These are phyloP conservation scores for Sordaria brevicollis DNA, from an alignment of 495 filamentous ascomycete genomes.

Conservation along the genomic window DNA sequence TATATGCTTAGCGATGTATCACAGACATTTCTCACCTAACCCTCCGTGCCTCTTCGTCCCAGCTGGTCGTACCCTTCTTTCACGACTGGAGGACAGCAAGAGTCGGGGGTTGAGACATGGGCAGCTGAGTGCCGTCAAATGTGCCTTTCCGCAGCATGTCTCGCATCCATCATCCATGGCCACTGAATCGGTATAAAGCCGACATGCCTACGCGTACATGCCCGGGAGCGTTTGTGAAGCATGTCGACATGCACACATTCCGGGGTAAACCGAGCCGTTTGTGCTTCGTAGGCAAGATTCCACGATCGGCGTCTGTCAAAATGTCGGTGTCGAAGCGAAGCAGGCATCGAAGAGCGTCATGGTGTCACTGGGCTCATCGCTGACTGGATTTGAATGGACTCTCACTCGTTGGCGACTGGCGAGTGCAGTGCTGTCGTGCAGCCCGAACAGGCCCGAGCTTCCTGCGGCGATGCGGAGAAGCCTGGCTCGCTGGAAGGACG, in stretches of 20 bases:
- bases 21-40: neutral
- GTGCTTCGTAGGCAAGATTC: neutral
- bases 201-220: too few species aligned
- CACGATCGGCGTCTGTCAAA: neutral
- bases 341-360: neutral
- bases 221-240: neutral
- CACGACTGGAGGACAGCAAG: neutral
- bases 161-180: neutral
- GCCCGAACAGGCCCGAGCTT: neutral
- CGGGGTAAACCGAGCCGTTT: neutral
- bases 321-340: neutral
- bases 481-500: neutral
- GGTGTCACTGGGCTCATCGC: neutral
- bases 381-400: too few species aligned
- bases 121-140: neutral
- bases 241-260: neutral
- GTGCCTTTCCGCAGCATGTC: neutral
- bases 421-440: neutral
- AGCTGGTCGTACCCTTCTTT: neutral
- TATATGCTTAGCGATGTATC: neutral
- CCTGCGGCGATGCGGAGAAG: neutral
- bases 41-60: neutral
- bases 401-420: neutral
- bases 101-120: neutral
- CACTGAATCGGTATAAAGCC: neutral